phyloP scores from a whole-genome alignment of 2,329 filamentous ascomycete genomes.

The Ciborinia camelliae region DNA sequence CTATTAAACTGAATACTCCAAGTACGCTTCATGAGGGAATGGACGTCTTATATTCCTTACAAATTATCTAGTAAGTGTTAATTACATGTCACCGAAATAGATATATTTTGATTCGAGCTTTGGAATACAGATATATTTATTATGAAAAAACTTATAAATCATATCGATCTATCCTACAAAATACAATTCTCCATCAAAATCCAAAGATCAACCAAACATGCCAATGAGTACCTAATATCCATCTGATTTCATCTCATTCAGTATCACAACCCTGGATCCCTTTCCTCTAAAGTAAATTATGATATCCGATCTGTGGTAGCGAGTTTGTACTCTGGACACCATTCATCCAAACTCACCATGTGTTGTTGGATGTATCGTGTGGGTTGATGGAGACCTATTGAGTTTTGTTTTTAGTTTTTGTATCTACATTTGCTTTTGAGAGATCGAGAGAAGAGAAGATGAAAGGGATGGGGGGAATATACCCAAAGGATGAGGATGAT shows the following conservation, averaged over 20 bases:
- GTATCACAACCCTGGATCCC: neutral
- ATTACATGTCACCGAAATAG: neutral
- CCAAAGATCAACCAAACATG: neutral
- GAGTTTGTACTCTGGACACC: conserved; percentile 34
- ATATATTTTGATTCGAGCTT: no score
- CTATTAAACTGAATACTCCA: no score
- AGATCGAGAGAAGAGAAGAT: neutral
- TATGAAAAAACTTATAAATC: neutral
- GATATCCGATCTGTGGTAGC: conserved; percentile 18
- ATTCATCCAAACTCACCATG: conserved; percentile 29
- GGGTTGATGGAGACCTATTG: conserved; percentile 30
- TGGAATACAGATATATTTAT: neutral
- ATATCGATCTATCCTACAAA: neutral
- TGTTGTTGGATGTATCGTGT: conserved; percentile 30
- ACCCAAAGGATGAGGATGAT: conserved; percentile 36
- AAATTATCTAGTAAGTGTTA: neutral
- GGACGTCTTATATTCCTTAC: neutral
- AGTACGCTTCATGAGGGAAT: no score
- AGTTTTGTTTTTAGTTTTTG: neutral
- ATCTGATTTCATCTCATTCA: neutral
- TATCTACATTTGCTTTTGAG: no score
- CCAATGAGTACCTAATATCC: neutral
- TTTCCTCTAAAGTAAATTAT: neutral
- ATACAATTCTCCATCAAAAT: no score
- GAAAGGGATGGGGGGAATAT: neutral